A percentile compares a stretch with the other conserved stretches of the same genome.
Evolutionary conservation across 1,284 basidiomycete genomes (phyloP).

Genomic region (Vanrija sp.): DNA sequence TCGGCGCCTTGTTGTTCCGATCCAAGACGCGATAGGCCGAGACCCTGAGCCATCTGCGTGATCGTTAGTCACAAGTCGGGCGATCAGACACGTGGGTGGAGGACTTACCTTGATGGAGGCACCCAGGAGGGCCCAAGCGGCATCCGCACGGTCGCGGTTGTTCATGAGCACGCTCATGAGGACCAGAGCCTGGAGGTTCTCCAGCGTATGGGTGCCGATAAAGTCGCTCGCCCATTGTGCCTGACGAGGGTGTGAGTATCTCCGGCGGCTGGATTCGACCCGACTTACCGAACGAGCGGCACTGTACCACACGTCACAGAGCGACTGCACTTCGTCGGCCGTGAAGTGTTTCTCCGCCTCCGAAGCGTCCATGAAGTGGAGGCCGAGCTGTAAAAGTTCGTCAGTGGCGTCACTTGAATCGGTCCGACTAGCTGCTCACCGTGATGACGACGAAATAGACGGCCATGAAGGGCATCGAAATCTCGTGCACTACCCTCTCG

Average conservation of each 20-base stretch:
- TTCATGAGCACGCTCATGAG: conserved; percentile 49
- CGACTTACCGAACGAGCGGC: conserved; percentile 24
- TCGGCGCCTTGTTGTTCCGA: conserved; percentile 44
- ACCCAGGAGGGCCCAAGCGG: conserved; percentile 49
- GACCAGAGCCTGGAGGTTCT: conserved; percentile 45
- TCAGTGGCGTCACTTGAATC: neutral
- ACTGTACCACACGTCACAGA: conserved; percentile 45
- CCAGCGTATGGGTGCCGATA: conserved; percentile 45
- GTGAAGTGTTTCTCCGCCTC: conserved; percentile 44
- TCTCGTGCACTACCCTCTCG: conserved; percentile 41
- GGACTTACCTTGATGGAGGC: conserved; percentile 41
- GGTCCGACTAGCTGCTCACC: conserved; percentile 21
- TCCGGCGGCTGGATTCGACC: neutral
- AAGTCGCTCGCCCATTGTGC: conserved; percentile 49
- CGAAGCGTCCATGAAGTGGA: conserved; percentile 47
- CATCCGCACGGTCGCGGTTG: conserved; percentile 49
- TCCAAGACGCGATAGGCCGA: conserved; percentile 49
- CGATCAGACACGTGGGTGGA: neutral
- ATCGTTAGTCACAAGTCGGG: neutral
- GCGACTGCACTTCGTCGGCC: conserved; percentile 33
- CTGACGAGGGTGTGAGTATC: conserved; percentile 10
- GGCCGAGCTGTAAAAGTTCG: conserved; percentile 33
- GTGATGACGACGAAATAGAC: conserved; percentile 46
- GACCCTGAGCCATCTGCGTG: conserved; percentile 48
- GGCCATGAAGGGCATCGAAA: conserved; percentile 45